A percentile compares a stretch with the other conserved stretches of the same genome.
Evolutionary conservation across 805 yeast genomes (phyloP).

Genomic region (Wickerhamomyces alni): DNA sequence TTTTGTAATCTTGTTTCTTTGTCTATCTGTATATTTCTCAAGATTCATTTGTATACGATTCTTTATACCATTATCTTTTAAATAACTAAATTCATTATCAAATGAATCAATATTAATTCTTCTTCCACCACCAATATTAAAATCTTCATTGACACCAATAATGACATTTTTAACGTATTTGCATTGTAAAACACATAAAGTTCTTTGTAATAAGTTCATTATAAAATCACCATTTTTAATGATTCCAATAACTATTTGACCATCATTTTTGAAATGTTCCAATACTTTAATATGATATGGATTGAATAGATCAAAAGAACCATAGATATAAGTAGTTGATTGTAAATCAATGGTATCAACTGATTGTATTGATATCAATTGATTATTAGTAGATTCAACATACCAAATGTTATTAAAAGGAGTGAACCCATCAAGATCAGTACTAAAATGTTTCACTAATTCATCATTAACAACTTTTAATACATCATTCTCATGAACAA

Average conservation of each 20-base stretch:
- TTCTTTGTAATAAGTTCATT: slow-evolving; percentile 83
- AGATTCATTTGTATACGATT: slow-evolving; percentile 65
- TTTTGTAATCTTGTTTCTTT: slow-evolving; percentile 81
- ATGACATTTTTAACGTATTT: slow-evolving; percentile 75
- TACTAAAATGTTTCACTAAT: slow-evolving; percentile 45
- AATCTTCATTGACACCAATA: slow-evolving; percentile 28
- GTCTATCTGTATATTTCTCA: slow-evolving; percentile 77
- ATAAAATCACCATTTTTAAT: slow-evolving; percentile 72
- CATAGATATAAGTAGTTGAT: slow-evolving; percentile 79
- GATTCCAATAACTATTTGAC: slow-evolving; percentile 65
- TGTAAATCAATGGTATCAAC: no score
- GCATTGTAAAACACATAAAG: slow-evolving; percentile 85
- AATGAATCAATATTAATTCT: slow-evolving; percentile 26
- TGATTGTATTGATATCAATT: no score
- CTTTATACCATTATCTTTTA: slow-evolving; percentile 68
- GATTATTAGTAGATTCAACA: slow-evolving; percentile 19
- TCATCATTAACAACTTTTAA: slow-evolving; percentile 3
- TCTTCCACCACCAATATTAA: neutral
- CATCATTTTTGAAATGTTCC: slow-evolving; percentile 28
- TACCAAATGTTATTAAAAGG: slow-evolving; percentile 53
- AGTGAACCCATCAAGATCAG: slow-evolving; percentile 52
- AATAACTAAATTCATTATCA: slow-evolving; percentile 53
- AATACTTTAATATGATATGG: slow-evolving; percentile 87
- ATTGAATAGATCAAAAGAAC: slow-evolving; percentile 88
- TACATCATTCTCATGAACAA: slow-evolving; percentile 11